phyloP scores from a whole-genome alignment of 331 rosid species.

The Acacia concinna region DNA sequence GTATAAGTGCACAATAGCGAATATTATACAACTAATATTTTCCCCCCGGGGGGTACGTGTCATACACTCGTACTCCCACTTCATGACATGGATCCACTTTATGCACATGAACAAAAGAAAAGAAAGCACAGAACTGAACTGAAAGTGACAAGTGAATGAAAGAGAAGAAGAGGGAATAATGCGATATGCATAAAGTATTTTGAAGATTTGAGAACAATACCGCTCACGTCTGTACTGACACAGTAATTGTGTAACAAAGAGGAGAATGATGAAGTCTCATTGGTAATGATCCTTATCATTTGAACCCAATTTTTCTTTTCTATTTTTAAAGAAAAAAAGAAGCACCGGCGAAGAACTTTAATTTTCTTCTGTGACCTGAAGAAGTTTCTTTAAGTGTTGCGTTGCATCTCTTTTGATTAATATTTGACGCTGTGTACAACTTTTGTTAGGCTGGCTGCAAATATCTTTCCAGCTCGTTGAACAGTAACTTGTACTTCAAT shows the following conservation, averaged over 20 bases:
- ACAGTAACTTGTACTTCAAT: neutral
- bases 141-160: neutral
- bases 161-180: neutral
- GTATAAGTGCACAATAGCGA: neutral
- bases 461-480: neutral
- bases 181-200: neutral
- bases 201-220: neutral
- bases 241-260: neutral
- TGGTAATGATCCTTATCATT: neutral
- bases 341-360: neutral
- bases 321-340: neutral
- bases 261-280: neutral
- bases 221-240: neutral
- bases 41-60: neutral
- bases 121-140: neutral
- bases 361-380: neutral
- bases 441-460: neutral
- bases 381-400: neutral
- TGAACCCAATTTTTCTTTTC: too few relatives aligned
- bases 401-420: neutral
- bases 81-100: too few relatives aligned
- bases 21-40: neutral
- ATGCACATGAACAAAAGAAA: neutral
- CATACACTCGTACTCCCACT: neutral
- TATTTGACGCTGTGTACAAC: neutral